Conservation (phyloP, 495 filamentous ascomycete genomes). For the Neurospora terricola region DNA sequence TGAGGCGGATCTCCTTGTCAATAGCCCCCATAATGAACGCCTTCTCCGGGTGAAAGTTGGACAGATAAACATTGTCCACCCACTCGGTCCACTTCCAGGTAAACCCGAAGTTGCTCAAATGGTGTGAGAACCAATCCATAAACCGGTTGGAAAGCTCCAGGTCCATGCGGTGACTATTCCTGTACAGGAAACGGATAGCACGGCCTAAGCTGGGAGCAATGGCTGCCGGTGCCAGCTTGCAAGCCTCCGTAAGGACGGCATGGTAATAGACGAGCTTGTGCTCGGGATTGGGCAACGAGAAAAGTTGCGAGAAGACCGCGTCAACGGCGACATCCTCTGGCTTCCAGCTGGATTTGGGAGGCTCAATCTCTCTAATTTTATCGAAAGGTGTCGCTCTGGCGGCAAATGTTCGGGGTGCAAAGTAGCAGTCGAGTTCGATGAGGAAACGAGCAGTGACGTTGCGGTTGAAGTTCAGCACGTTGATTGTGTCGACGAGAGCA, state of each 20-base stretch:
- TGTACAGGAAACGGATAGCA: conserved; percentile 86
- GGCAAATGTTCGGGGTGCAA: conserved; percentile 76
- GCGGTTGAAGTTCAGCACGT: conserved; percentile 86
- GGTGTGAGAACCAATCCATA: conserved; percentile 96
- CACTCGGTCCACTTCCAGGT: conserved; percentile 99
- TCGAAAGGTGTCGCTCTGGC: conserved; percentile 90
- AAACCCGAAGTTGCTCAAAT: conserved; percentile 97
- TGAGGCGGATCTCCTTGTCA: conserved; percentile 94
- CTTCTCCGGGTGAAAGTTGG: conserved; percentile 74
- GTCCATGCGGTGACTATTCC: conserved; percentile 69
- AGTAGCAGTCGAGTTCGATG: conserved; percentile 93
- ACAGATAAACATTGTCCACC: conserved; percentile 75
- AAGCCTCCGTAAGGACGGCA: conserved; percentile 83
- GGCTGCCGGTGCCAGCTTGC: conserved; percentile 88
- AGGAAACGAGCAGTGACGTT: conserved; percentile 77
- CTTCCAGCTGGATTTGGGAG: conserved; percentile 78
- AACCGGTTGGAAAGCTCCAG: conserved; percentile 80
- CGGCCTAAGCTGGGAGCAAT: conserved; percentile 92
- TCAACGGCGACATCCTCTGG: conserved; percentile 96
- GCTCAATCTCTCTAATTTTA: conserved; percentile 64
- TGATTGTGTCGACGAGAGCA: conserved; percentile 83
- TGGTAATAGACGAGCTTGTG: conserved; percentile 98
- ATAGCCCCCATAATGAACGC: conserved; percentile 82
- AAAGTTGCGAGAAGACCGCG: conserved; percentile 90
- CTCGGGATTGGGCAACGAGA: conserved; percentile 75